These are phyloP conservation scores for Talaromyces nanjingensis DNA, from an alignment of 495 filamentous ascomycete species.

Conservation along the genomic window DNA sequence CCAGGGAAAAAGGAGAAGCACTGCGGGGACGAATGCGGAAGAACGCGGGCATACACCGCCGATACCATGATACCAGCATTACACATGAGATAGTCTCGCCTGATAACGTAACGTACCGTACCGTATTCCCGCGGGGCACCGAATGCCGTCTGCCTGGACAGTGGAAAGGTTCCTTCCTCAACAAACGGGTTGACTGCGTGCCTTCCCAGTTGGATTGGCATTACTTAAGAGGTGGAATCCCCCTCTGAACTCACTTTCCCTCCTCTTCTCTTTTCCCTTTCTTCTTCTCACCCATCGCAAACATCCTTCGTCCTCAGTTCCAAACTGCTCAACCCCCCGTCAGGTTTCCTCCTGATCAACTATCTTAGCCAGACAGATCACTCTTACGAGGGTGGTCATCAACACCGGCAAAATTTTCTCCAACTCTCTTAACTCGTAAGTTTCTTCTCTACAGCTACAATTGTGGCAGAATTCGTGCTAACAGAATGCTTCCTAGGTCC, in stretches of 20 bases:
- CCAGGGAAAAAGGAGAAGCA: background rate
- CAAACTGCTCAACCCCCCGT: background rate
- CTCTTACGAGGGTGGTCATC: slow-evolving; percentile 38
- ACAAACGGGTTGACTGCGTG: background rate
- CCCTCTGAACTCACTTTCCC: background rate
- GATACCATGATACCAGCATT: background rate
- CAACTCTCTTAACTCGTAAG: slow-evolving; percentile 45
- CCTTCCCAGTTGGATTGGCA: background rate
- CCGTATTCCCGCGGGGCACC: background rate
- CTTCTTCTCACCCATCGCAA: slow-evolving; percentile 9
- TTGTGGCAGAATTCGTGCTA: slow-evolving; percentile 10
- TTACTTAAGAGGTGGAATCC: background rate
- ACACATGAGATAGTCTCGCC: background rate
- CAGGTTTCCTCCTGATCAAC: slow-evolving; percentile 8
- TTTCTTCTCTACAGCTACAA: slow-evolving; percentile 7
- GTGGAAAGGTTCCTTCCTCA: background rate
- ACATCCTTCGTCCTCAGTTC: slow-evolving; percentile 1
- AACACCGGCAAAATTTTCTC: slow-evolving; percentile 45
- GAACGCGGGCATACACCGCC: background rate
- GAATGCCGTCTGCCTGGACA: background rate
- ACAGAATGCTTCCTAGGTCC: slow-evolving; percentile 45
- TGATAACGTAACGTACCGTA: background rate
- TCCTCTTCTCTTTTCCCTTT: slow-evolving; percentile 12
- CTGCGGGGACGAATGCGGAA: slow-evolving; percentile 2
- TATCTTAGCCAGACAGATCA: slow-evolving; percentile 22